Evolutionary conservation across 371 early-diverging fungal species (phyloP).

Genomic region (Rhizopus delemar): DNA sequence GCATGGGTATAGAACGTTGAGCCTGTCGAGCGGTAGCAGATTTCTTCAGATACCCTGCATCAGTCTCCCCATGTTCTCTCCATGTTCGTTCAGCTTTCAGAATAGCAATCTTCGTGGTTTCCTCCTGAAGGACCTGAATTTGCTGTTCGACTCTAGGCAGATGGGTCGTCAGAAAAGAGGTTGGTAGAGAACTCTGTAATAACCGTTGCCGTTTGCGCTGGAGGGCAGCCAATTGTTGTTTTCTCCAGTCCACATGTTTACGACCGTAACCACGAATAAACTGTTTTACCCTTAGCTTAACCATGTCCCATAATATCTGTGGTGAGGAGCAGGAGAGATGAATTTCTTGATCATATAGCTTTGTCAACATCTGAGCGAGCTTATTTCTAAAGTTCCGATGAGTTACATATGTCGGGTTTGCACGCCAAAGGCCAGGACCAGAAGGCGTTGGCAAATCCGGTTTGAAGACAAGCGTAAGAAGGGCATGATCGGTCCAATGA

Average conservation of each 20-base stretch:
- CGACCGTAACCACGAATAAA: background rate
- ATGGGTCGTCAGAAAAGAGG: background rate
- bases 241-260: background rate
- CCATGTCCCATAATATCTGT: background rate
- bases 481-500: conserved; percentile 14
- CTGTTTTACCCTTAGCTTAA: background rate
- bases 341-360: background rate
- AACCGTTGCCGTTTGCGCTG: conserved; percentile 5
- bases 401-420: background rate
- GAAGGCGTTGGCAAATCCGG: background rate
- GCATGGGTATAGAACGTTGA: background rate
- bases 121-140: background rate
- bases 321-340: background rate
- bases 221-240: background rate
- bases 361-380: background rate
- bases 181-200: background rate
- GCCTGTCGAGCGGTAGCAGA: background rate
- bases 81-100: background rate
- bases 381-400: background rate
- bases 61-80: conserved; percentile 10
- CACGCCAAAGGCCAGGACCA: conserved; percentile 9
- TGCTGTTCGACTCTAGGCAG: background rate
- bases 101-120: background rate
- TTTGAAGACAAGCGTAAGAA: background rate
- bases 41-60: conserved; percentile 4